phyloP scores from a whole-genome alignment of 2,329 filamentous ascomycete species.

The Calonectria hongkongensis region DNA sequence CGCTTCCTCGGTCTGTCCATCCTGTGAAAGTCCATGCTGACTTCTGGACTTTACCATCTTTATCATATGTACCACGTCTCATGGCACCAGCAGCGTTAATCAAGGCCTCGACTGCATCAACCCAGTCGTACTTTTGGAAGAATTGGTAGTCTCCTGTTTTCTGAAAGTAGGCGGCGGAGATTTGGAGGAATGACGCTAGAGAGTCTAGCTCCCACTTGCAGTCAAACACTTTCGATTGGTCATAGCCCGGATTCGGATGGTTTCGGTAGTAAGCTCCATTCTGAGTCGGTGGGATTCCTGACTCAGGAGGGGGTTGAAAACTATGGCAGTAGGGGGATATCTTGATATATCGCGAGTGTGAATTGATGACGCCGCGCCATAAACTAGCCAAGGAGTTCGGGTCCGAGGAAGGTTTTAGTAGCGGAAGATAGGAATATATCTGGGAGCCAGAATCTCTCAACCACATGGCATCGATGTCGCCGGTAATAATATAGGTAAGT shows the following conservation, averaged over 20 bases:
- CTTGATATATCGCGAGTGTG: slow-evolving; percentile 9
- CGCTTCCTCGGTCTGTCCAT: slow-evolving; percentile 6
- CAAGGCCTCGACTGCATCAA: background rate
- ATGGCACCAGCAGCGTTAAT: background rate
- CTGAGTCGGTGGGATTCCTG: background rate
- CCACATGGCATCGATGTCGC: slow-evolving; percentile 15
- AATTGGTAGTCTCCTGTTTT: slow-evolving; percentile 13
- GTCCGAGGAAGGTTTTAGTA: background rate
- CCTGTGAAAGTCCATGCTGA: slow-evolving; percentile 11
- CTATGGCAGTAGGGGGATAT: slow-evolving; percentile 9
- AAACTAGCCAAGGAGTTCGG: slow-evolving; percentile 7
- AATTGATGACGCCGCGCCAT: slow-evolving; percentile 11
- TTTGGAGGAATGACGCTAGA: slow-evolving; percentile 11
- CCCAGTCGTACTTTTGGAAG: slow-evolving; percentile 18
- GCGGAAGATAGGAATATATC: background rate
- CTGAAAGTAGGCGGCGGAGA: background rate
- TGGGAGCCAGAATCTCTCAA: slow-evolving; percentile 5
- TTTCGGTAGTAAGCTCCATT: slow-evolving; percentile 15
- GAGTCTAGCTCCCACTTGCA: slow-evolving; percentile 24
- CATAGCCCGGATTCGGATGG: slow-evolving; percentile 5
- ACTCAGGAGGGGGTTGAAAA: slow-evolving; percentile 8
- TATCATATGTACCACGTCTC: slow-evolving; percentile 12
- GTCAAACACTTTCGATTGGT: slow-evolving; percentile 7
- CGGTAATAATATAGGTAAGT: background rate
- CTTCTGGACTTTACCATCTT: background rate